Evolutionary conservation across 2,329 filamentous ascomycete genomes (phyloP), one percentile per base, ranked within the genome.

Genomic region (Aureobasidium lini): DNA sequence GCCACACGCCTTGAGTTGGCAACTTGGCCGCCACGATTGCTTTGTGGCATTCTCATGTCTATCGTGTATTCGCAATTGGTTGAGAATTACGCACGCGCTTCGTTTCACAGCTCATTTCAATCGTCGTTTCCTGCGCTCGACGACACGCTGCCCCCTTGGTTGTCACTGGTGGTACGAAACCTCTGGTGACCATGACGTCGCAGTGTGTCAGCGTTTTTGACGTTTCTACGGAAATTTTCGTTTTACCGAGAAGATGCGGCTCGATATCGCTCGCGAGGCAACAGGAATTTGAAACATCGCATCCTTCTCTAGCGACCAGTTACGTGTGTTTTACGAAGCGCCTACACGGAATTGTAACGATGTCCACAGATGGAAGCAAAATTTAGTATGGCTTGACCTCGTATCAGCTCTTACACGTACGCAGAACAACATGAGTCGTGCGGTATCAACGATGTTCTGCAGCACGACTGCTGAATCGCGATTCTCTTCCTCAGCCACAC

Each of bases 1-100:
- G 39, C 37, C 37, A 42, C 50, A 42, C 29, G 28, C 23, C 23
- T 23, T 23, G 23, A 40, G 50, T 54, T 54, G 50, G 50, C 50
- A 54, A 54, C 50, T 54, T 54, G 50, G 50, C 50, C 16, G 50
- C 50, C 50, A 54, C 50, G 39, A 43, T 54, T 54, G 37, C 50
- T 7, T 4, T 43, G 50, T 46, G 52, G 31, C 15, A 36, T 46
- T 32, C n/a, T 34, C 16, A 6, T 31, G 29, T 34, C 50, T 54
- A 54, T 54, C 50, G 44, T 56, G 23, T 56, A 40, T 18, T 15
- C 39, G 23, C n/a, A 37, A 23, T 18, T 43, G 37, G 50, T 32
- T 13, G 50, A 23, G 16, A 16, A 16, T 36, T 46, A 32, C 31
- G 40, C 40, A 46, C 52, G 40, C 40, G 52, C 31, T 36, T 37